phyloP scores from a whole-genome alignment of 23 red algal species.

The Gracilaria gracilis region DNA sequence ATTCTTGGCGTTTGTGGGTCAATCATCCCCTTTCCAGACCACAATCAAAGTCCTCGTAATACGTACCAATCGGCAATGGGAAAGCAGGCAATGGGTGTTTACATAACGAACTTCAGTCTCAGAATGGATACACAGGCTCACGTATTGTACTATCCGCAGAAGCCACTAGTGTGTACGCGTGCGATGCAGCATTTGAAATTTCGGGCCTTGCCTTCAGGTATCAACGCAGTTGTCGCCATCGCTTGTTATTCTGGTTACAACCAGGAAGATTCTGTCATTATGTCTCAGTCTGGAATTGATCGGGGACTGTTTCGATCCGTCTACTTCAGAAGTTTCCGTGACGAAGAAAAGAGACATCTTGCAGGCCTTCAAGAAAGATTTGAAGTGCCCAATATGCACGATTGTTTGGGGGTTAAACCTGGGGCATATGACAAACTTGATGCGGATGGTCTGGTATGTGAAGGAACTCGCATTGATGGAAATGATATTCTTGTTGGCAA shows the following conservation, averaged over 20 bases:
- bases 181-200: slow-evolving; percentile 99
- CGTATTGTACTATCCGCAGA: slow-evolving; percentile 98
- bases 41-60: slow-evolving; percentile 99
- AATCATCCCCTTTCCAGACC: slow-evolving; percentile 99
- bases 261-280: slow-evolving; percentile 99
- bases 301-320: slow-evolving; percentile 95
- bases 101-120: slow-evolving; percentile 93
- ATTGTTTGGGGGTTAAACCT: slow-evolving; percentile 87
- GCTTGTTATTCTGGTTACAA: slow-evolving; percentile 99
- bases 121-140: slow-evolving; percentile 99
- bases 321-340: slow-evolving; percentile 87
- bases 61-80: slow-evolving; percentile 99
- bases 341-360: slow-evolving; percentile 87
- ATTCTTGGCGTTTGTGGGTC: slow-evolving; percentile 99
- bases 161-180: slow-evolving; percentile 93
- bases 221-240: slow-evolving; percentile 98
- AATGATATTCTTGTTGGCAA: slow-evolving; percentile 95
- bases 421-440: slow-evolving; percentile 92
- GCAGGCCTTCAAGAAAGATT: slow-evolving; percentile 82
- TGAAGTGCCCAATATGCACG: slow-evolving; percentile 71
- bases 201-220: slow-evolving; percentile 95
- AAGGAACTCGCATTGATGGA: slow-evolving; percentile 83
- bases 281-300: slow-evolving; percentile 96
- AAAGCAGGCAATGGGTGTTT: slow-evolving; percentile 99
- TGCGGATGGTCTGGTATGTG: slow-evolving; percentile 89